A percentile compares a stretch with the other conserved stretches of the same genome.
Evolutionary conservation across 2,329 filamentous ascomycete genomes (phyloP).

Genomic region (Pseudopyricularia javanii): DNA sequence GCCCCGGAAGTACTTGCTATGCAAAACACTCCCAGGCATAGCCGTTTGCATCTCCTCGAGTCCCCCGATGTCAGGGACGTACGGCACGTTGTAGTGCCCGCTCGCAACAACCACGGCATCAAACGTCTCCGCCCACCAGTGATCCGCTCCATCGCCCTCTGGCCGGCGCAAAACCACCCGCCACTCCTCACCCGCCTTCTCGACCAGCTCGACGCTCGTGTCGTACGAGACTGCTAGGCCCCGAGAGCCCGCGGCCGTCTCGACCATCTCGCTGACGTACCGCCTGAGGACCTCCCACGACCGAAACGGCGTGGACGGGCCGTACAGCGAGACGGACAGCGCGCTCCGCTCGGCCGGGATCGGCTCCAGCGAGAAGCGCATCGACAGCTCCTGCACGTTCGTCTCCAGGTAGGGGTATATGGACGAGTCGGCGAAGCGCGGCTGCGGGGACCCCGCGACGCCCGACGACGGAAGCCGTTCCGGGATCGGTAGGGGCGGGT

Average conservation of each 20-base stretch:
- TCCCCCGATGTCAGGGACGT: conserved; percentile 31
- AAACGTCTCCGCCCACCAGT: conserved; percentile 49
- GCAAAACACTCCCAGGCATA: conserved; percentile 35
- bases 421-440: conserved; percentile 43
- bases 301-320: conserved; percentile 46
- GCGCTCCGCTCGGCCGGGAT: conserved; percentile 31
- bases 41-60: conserved; percentile 31
- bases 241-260: conserved; percentile 30
- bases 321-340: conserved; percentile 36
- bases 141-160: conserved; percentile 24
- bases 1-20: conserved; percentile 41
- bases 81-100: conserved; percentile 49
- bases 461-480: conserved; percentile 29
- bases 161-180: conserved; percentile 37
- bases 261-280: conserved; percentile 41
- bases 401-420: conserved; percentile 56
- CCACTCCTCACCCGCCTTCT: conserved; percentile 39
- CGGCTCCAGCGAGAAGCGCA: conserved; percentile 45
- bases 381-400: conserved; percentile 45
- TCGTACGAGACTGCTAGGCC: conserved; percentile 43
- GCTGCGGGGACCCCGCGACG: conserved; percentile 24
- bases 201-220: conserved; percentile 48
- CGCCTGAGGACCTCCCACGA: conserved; percentile 42
- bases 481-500: conserved; percentile 33
- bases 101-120: conserved; percentile 49